A percentile compares a stretch with the other conserved stretches of the same genome.
These are phyloP conservation scores for Epichloe amarillans DNA, from an alignment of 2,329 filamentous ascomycete genomes.

Conservation along the genomic window DNA sequence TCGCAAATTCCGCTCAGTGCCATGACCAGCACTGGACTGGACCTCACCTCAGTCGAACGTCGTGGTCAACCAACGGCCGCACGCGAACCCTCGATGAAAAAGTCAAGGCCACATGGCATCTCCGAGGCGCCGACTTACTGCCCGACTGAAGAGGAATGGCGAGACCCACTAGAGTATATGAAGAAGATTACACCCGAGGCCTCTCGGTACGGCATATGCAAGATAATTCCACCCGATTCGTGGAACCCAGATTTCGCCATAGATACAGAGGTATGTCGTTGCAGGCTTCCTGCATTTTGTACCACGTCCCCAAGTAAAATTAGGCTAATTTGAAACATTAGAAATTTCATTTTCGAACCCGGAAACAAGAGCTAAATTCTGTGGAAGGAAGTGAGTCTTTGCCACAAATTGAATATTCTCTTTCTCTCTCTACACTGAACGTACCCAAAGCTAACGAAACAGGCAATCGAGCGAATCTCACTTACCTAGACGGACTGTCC, in stretches of 20 bases:
- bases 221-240: conserved; percentile 82
- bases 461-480: conserved; percentile 91
- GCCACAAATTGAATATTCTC: not conserved
- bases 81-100: conserved; percentile 63
- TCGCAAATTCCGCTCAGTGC: conserved; percentile 40
- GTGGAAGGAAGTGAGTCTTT: conserved; percentile 80
- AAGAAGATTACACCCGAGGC: conserved; percentile 82
- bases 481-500: conserved; percentile 85
- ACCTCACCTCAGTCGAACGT: conserved; percentile 82
- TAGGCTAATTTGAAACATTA: conserved; percentile 21
- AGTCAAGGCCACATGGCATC: conserved; percentile 69
- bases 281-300: conserved; percentile 4
- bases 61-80: conserved; percentile 68
- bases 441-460: not conserved
- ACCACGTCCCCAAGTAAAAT: not conserved
- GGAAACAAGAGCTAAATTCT: conserved; percentile 92
- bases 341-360: conserved; percentile 93
- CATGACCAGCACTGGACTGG: conserved; percentile 51
- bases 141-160: conserved; percentile 88
- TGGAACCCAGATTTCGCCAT: conserved; percentile 96
- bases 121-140: conserved; percentile 82
- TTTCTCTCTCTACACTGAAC: not conserved
- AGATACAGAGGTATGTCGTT: conserved; percentile 66
- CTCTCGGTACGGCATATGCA: conserved; percentile 79
- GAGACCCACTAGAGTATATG: conserved; percentile 86